Conservation (phyloP, 768 basidiomycete genomes). For the Phlebiopsis flavidoalba region DNA sequence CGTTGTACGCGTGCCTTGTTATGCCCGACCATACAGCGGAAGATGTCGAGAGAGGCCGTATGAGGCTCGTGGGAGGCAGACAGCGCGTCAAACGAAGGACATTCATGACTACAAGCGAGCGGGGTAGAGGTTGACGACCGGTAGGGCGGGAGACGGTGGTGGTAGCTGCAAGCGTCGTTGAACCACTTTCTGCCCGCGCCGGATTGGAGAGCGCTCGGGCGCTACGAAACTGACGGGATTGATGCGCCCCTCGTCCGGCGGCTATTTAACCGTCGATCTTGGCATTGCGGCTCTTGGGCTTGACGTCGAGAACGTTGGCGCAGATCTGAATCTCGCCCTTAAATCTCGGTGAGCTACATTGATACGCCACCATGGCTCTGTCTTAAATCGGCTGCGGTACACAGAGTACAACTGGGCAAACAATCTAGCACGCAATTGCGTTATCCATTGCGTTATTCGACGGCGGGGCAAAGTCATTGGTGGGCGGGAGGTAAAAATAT, state of each 20-base stretch:
- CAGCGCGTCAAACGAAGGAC: neutral
- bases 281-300: neutral
- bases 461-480: neutral
- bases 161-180: neutral
- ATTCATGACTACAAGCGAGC: neutral
- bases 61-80: neutral
- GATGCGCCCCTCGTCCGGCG: neutral
- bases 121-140: too few species aligned
- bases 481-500: neutral
- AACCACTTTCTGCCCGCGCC: neutral
- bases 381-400: neutral
- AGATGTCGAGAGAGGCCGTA: constrained; percentile 8
- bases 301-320: neutral
- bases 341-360: neutral
- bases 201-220: neutral
- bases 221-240: neutral
- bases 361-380: neutral
- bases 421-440: neutral
- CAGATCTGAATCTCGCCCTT: neutral
- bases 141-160: neutral
- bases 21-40: constrained; percentile 4
- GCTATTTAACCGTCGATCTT: neutral
- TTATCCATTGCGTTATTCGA: neutral
- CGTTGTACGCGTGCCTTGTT: constrained; percentile 8
- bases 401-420: neutral